These are phyloP conservation scores for Passiflora organensis DNA, from an alignment of 345 rosid species.

Conservation along the genomic window DNA sequence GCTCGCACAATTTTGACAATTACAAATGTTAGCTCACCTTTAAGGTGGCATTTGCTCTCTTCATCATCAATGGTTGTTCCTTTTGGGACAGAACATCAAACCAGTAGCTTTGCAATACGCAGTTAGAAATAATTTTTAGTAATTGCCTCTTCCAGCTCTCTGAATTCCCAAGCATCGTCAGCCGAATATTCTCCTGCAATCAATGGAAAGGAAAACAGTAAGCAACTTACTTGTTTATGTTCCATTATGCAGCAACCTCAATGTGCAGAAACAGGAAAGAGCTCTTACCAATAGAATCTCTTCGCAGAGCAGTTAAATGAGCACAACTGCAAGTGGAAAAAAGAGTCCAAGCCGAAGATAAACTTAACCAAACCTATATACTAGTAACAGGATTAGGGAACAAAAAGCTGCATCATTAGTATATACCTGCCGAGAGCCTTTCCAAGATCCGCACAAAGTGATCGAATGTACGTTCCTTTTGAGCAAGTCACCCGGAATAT, in stretches of 20 bases:
- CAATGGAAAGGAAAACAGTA: neutral
- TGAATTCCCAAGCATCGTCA: conserved; percentile 84
- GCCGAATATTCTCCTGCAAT: conserved; percentile 69
- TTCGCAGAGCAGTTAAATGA: conserved; percentile 84
- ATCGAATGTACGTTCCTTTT: conserved; percentile 90
- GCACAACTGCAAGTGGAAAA: conserved; percentile 62
- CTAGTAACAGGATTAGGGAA: conserved; percentile 1
- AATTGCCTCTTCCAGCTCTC: conserved; percentile 75
- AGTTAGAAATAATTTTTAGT: conserved; percentile 57
- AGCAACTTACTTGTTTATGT: neutral
- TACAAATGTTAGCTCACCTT: no score
- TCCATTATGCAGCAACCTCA: neutral
- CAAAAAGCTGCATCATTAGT: no score
- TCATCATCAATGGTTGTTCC: neutral
- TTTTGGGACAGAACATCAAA: neutral
- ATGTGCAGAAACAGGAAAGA: conserved; percentile 6
- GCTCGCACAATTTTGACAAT: neutral
- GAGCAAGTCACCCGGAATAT: conserved; percentile 82
- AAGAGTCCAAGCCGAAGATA: neutral
- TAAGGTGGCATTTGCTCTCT: no score
- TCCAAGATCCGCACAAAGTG: conserved; percentile 89
- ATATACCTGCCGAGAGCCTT: conserved; percentile 83
- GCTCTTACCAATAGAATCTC: conserved; percentile 85
- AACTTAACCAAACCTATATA: neutral
- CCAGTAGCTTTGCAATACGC: neutral